phyloP scores from a whole-genome alignment of 805 yeast species.

The Ogataea henricii region DNA sequence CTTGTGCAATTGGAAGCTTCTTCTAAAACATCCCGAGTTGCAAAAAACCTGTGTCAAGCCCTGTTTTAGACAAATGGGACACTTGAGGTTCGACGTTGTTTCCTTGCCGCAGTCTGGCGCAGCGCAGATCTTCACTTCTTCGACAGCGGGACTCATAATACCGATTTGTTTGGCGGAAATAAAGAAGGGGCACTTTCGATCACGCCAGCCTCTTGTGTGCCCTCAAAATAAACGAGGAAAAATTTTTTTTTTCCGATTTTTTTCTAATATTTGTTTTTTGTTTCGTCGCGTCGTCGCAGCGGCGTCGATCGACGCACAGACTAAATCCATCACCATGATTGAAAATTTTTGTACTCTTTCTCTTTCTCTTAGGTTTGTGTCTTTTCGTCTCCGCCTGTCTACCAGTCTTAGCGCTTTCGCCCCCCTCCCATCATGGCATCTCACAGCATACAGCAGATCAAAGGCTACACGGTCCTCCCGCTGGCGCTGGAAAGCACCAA shows the following conservation, averaged over 20 bases:
- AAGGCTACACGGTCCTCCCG: constrained; percentile 58
- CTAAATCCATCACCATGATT: not conserved
- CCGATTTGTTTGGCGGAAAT: not conserved
- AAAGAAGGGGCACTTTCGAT: too few relatives aligned
- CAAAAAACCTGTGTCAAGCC: constrained; percentile 70
- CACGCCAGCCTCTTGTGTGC: too few relatives aligned
- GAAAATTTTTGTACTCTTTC: not conserved
- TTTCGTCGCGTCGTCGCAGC: not conserved
- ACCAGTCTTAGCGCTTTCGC: not conserved
- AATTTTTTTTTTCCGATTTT: not conserved
- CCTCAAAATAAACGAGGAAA: not conserved
- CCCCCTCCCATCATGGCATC: not conserved
- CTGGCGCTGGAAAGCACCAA: constrained; percentile 42
- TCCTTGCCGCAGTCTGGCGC: constrained; percentile 85
- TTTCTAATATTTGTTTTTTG: too few relatives aligned
- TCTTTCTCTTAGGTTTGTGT: too few relatives aligned
- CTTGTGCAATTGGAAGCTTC: constrained; percentile 74
- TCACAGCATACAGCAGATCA: constrained; percentile 44
- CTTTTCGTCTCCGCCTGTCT: too few relatives aligned
- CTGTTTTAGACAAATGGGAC: constrained; percentile 87
- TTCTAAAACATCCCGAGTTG: constrained; percentile 78
- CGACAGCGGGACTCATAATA: constrained; percentile 16
- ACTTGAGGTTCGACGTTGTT: constrained; percentile 74
- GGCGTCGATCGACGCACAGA: constrained; percentile 3
- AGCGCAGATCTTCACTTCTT: constrained; percentile 47